A percentile compares a stretch with the other conserved stretches of the same genome.
Evolutionary conservation across 768 basidiomycete species (phyloP).

Genomic region (Asterophora parasitica): DNA sequence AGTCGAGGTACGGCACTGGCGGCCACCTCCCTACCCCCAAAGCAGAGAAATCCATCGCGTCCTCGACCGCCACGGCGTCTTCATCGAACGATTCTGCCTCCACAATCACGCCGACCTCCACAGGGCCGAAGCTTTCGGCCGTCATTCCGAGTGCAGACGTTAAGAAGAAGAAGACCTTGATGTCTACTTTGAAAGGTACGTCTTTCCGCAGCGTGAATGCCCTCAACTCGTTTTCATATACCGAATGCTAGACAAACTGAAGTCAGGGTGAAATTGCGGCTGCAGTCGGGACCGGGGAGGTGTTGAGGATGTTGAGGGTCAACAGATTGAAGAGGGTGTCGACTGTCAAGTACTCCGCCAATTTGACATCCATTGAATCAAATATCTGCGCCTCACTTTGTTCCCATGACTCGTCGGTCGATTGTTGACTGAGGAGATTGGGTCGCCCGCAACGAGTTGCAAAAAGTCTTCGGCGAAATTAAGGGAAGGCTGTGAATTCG

Average conservation of each 20-base stretch:
- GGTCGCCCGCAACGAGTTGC: slow-evolving; percentile 73
- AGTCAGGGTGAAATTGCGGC: neutral
- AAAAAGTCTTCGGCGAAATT: slow-evolving; percentile 53
- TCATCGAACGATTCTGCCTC: slow-evolving; percentile 15
- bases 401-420: no score
- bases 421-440: no score
- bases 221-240: neutral
- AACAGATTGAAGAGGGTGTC: no score
- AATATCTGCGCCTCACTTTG: no score
- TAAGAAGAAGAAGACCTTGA: slow-evolving; percentile 8
- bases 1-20: slow-evolving; percentile 31
- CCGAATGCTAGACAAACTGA: slow-evolving; percentile 3
- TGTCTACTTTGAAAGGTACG: slow-evolving; percentile 11
- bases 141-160: no score
- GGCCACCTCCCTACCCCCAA: slow-evolving; percentile 29
- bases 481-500: slow-evolving; percentile 48
- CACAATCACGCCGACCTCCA: slow-evolving; percentile 3
- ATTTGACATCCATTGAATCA: no score
- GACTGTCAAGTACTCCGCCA: no score
- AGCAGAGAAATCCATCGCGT: slow-evolving; percentile 8
- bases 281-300: neutral
- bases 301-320: no score
- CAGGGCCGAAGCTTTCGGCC: neutral
- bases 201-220: neutral
- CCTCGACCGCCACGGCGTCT: slow-evolving; percentile 2